Evolutionary conservation across 176 grass and related monocot genomes (phyloP).

Genomic region (Phragmites australis): DNA sequence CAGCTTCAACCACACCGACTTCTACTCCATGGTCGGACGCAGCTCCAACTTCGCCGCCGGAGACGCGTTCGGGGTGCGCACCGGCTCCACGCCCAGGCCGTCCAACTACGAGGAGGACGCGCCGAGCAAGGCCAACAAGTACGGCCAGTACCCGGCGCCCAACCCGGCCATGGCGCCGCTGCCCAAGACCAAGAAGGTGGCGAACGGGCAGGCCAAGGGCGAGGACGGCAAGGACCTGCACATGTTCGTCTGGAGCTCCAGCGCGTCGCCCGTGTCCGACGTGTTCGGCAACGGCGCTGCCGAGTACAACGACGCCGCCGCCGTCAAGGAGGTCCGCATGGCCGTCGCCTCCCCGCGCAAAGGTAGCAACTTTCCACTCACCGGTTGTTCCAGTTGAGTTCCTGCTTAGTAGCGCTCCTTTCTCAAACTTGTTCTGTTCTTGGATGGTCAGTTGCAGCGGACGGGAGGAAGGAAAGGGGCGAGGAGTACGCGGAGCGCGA

Average conservation of each 20-base stretch:
- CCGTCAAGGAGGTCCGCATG: constrained; percentile 70
- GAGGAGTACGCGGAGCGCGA: constrained; percentile 67
- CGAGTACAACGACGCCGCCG: constrained; percentile 63
- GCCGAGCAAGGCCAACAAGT: constrained; percentile 42
- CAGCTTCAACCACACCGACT: constrained; percentile 99
- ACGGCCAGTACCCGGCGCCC: constrained; percentile 59
- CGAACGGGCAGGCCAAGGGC: constrained; percentile 71
- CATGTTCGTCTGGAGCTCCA: constrained; percentile 99
- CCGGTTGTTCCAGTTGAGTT: not conserved
- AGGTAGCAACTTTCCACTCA: constrained; percentile 37
- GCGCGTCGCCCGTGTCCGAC: constrained; percentile 96
- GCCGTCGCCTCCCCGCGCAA: constrained; percentile 78
- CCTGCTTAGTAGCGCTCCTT: not conserved
- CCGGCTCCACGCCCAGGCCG: constrained; percentile 66
- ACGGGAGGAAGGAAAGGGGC: constrained; percentile 57
- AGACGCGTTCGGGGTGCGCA: constrained; percentile 68
- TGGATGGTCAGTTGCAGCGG: constrained; percentile 38
- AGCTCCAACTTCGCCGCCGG: constrained; percentile 89
- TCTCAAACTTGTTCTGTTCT: not conserved
- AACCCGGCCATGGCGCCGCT: constrained; percentile 44
- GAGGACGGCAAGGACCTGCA: constrained; percentile 94
- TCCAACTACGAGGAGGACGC: constrained; percentile 97
- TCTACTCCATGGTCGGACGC: constrained; percentile 95
- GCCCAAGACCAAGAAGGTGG: constrained; percentile 41
- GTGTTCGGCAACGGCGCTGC: constrained; percentile 74